phyloP scores from a whole-genome alignment of 805 yeast genomes.

The Pichia cephalocereana region DNA sequence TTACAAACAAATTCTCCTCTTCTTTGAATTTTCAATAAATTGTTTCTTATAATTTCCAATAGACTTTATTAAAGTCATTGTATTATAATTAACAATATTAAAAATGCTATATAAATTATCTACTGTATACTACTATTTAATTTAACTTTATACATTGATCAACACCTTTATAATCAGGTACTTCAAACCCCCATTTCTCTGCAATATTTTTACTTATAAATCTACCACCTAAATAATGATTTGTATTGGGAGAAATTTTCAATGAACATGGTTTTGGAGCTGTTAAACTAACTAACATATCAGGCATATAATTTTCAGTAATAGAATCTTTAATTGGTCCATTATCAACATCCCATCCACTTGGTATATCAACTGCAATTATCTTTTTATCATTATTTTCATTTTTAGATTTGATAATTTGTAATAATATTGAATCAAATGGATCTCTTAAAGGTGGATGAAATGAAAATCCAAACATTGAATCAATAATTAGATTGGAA shows the following conservation, averaged over 20 bases:
- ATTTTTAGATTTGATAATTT: conserved; percentile 27
- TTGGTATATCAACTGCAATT: conserved; percentile 82
- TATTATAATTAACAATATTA: too few species aligned
- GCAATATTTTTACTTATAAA: conserved; percentile 67
- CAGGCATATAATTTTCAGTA: conserved; percentile 37
- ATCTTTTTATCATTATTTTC: conserved; percentile 38
- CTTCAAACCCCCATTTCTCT: conserved; percentile 58
- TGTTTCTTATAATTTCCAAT: too few species aligned
- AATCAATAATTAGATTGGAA: conserved; percentile 56
- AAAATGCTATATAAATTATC: too few species aligned
- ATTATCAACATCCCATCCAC: conserved; percentile 93
- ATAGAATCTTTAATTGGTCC: conserved; percentile 50
- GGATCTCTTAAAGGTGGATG: conserved; percentile 81
- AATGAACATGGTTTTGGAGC: conserved; percentile 88
- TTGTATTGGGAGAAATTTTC: conserved; percentile 31
- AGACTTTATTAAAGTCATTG: too few species aligned
- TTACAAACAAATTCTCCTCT: too few species aligned
- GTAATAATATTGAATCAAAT: conserved; percentile 41
- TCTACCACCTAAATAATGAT: conserved; percentile 87
- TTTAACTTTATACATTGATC: conserved; percentile 42
- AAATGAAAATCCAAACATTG: conserved; percentile 90
- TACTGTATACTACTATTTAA: not conserved
- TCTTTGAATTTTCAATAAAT: too few species aligned
- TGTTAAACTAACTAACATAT: conserved; percentile 70
- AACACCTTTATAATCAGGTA: conserved; percentile 47